Conservation (phyloP, 2,329 filamentous ascomycete species). For the Ceratocystis diversiconidia region DNA sequence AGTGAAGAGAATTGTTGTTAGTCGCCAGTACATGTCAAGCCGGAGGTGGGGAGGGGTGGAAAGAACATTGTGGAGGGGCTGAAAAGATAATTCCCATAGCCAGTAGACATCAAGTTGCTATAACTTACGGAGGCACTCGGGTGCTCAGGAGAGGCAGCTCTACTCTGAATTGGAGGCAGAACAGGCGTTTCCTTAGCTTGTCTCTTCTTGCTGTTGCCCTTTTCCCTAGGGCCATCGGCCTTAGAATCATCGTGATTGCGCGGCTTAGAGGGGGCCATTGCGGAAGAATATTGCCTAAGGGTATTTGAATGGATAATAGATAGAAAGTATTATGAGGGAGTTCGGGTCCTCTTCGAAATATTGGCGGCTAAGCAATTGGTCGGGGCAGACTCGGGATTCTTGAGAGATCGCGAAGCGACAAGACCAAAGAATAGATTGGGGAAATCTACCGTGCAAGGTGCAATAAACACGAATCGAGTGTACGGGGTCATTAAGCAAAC, state of each 20-base stretch:
- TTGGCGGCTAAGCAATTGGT: not conserved
- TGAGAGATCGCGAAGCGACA: conserved; percentile 6
- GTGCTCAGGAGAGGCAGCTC: conserved; percentile 15
- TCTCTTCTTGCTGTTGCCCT: conserved; percentile 32
- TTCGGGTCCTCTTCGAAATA: not conserved
- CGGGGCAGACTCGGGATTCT: conserved; percentile 13
- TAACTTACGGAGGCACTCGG: conserved; percentile 16
- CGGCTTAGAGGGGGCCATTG: conserved; percentile 35
- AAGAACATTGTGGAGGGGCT: not conserved
- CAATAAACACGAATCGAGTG: conserved; percentile 19
- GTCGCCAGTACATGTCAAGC: not conserved
- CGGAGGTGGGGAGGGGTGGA: not conserved
- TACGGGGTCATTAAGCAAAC: not conserved
- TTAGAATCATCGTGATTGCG: conserved; percentile 36
- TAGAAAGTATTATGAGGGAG: not conserved
- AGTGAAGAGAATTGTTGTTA: not conserved
- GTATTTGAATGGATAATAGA: not conserved
- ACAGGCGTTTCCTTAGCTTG: conserved; percentile 25
- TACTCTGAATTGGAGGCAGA: conserved; percentile 13
- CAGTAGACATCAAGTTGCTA: not conserved
- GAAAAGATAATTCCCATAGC: not conserved
- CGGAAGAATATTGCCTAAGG: not conserved
- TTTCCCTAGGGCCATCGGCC: conserved; percentile 24
- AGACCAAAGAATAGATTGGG: conserved; percentile 4
- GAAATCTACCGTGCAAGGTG: conserved; percentile 9